Evolutionary conservation across 495 filamentous ascomycete species (phyloP), one percentile per base, ranked within the genome.

Genomic region (Penicillium flavigenum): DNA sequence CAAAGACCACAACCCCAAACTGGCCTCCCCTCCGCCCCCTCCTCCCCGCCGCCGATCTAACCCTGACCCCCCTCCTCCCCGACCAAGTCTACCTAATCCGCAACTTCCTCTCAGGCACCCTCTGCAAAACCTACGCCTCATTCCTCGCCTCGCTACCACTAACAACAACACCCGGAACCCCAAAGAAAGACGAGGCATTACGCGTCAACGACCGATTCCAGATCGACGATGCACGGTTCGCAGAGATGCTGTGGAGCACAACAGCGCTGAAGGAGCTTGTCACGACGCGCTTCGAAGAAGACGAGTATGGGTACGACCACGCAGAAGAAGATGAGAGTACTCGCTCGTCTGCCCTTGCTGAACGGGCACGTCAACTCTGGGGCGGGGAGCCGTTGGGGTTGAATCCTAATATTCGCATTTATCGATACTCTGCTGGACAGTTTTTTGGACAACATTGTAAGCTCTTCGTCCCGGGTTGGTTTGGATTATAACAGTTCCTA

Each of bases 191-290:
- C 44, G 86, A 95, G 42, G 93, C 93, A 1, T 72, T 92, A 27
- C 80, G 93, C 19, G 89, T 96, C 42, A 98, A 98, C 68, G 93
- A 97, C 67, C 86, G 93, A 29, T 94, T 89, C 69, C 90, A 96
- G 75, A 78, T 94, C 41, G 77, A 90, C 34, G 93, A 98, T 73
- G 68, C 79, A 27, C 66, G 50, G 9, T 96, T 96, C 65, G 88
- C 92, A 4, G 80, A 88, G 65, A 76, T 78, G 54, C 65, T 96
- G 26, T 98, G 89, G 89, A 72, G 72, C 12, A 76, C 51, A 46
- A 77, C 74, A 0, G 67, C 68, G 9, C 44, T 75, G 57, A 67
- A 61, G 50, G 71, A 73, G 42, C 59, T 74, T 9, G 66, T 72
- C 0, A 60, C 57, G 22, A 55, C 52, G 34, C 51, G 64, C 16